Conservation (phyloP, 1,284 basidiomycete genomes). For the Austroboletus olivaceoglutinosus region DNA sequence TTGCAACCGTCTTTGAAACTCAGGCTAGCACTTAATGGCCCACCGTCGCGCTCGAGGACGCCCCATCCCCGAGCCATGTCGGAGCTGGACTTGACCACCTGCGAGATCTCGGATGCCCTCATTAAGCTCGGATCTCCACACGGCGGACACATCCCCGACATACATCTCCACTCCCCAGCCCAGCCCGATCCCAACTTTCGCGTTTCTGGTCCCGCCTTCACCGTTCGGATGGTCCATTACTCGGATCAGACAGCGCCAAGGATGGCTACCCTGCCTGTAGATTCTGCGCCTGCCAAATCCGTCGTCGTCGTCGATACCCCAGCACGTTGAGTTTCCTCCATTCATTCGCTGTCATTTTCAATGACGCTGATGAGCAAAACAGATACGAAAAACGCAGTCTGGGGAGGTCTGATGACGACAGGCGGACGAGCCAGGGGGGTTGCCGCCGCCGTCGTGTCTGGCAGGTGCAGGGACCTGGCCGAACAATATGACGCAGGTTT, state of each 20-base stretch:
- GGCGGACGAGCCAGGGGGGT: slow-evolving; percentile 73
- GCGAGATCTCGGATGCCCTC: slow-evolving; percentile 90
- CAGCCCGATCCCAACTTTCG: slow-evolving; percentile 28
- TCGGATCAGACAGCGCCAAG: slow-evolving; percentile 65
- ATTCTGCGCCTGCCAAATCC: slow-evolving; percentile 65
- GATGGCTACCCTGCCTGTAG: slow-evolving; percentile 78
- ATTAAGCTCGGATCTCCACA: slow-evolving; percentile 75
- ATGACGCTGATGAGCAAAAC: slow-evolving; percentile 8
- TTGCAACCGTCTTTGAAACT: too few species aligned
- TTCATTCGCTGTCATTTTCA: neutral
- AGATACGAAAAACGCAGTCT: slow-evolving; percentile 83
- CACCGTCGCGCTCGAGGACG: too few species aligned
- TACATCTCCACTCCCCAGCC: slow-evolving; percentile 57
- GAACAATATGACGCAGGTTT: slow-evolving; percentile 73
- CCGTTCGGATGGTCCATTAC: slow-evolving; percentile 81
- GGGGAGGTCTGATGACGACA: slow-evolving; percentile 90
- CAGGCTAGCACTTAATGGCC: too few species aligned
- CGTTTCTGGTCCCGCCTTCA: slow-evolving; percentile 82
- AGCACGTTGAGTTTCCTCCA: slow-evolving; percentile 48
- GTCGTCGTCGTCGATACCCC: slow-evolving; percentile 82
- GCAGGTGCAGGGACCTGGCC: slow-evolving; percentile 77
- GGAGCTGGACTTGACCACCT: slow-evolving; percentile 46
- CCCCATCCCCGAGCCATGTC: neutral
- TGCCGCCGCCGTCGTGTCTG: slow-evolving; percentile 77
- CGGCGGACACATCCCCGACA: slow-evolving; percentile 84